phyloP scores from a whole-genome alignment of 176 grass and related monocot species.

The Oryza longistaminata region DNA sequence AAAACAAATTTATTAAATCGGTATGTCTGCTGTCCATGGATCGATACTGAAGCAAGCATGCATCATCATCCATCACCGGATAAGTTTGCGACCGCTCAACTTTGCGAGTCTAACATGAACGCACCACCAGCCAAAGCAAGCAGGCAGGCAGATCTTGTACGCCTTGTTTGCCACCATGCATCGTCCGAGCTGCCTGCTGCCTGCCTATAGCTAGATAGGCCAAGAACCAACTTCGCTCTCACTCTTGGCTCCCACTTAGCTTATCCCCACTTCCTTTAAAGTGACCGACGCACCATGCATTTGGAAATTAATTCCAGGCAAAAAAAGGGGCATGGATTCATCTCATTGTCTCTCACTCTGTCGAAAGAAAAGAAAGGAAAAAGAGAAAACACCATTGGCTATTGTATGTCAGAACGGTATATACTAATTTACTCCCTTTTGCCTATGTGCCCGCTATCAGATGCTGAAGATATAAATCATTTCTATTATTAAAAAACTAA shows the following conservation, averaged over 20 bases:
- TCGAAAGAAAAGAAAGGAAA: background rate
- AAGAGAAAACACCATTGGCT: background rate
- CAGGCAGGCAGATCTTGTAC: conserved; percentile 27
- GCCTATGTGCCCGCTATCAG: too few relatives aligned
- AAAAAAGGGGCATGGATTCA: background rate
- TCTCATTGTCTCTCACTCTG: background rate
- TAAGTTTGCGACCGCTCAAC: conserved; percentile 7
- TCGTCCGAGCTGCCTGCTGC: background rate
- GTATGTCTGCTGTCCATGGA: background rate
- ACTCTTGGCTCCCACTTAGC: conserved; percentile 26
- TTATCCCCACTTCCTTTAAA: conserved; percentile 21
- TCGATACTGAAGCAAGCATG: background rate
- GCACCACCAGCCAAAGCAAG: conserved; percentile 36
- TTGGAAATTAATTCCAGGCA: background rate
- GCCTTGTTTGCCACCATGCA: conserved; percentile 36
- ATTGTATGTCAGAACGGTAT: background rate
- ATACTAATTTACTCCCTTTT: too few relatives aligned
- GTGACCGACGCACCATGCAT: background rate
- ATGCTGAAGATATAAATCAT: too few relatives aligned
- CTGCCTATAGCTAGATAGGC: background rate
- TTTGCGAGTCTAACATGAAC: conserved; percentile 39
- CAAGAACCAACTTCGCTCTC: conserved; percentile 4
- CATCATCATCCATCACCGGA: background rate
- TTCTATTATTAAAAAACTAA: too few relatives aligned
- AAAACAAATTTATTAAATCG: conserved; percentile 7